Base-by-base conservation (phyloP, 2,329 filamentous ascomycete genomes). In the Coniochaeta pulveracea region DNA sequence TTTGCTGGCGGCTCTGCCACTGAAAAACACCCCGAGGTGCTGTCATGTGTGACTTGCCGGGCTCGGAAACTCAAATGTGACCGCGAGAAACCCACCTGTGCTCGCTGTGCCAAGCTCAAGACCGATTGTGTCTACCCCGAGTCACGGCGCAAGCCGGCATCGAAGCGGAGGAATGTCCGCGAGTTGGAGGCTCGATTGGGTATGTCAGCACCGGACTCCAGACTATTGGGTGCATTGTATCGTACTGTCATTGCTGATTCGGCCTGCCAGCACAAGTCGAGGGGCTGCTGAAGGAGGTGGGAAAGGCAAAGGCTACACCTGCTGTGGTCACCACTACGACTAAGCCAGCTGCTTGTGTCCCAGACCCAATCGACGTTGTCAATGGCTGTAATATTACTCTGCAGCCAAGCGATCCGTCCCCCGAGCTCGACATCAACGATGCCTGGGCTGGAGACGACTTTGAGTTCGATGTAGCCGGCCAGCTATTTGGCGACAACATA, bases 41-140 rank as follows among this genome's bases (percentile, higher is more conserved):
- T 93, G 55, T 83, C 86, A 12, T 93, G 86, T 52, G 77, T 91
- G 18, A 69, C 84, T 34, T 94, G 86, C 55, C 72, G 88, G 43
- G 79, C 79, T 48, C 70, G 86, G 45, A 95, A 95, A 58, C 63
- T 94, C 45, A 81, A 82, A 56, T 95, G 88, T 59, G 86, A 95
- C 57, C 81, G 86, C 19, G 65, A 63, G 29, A 82, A 77, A 48
- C 86, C 86, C 11, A 72, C 75, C 17, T 95, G 89, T 49, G 73
- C 76, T 26, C 88, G 86, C 14, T 95, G 89, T 55, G 64, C 72
- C 34, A 74, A 82, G 43, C 59, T 88, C 29, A 71, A 76, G 34
- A 76, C 80, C 51, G 78, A 84, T 34, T 95, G 89, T 57, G 70
- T 82, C 36, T 95, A 93, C 55, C 88, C 93, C 40, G 85, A 93